Evolutionary conservation across 1,139 yeast genomes (phyloP), one percentile per base, ranked within the genome.

Genomic region (Taiozyma sp.): DNA sequence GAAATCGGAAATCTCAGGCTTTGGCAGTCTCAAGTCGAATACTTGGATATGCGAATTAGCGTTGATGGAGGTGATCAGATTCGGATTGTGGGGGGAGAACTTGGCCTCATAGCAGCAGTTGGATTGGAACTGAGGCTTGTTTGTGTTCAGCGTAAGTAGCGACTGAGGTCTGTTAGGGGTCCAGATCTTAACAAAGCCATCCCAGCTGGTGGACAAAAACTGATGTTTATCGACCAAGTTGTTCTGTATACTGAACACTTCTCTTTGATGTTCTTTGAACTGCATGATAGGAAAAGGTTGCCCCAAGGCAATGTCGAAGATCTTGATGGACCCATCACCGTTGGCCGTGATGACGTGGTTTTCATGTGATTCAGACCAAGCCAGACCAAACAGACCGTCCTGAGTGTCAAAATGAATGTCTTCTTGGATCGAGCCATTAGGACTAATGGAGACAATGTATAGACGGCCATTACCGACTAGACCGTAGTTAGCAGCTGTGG

Each of bases 331-430:
- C 0, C 98, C 98, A 68, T 93, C 99, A 2, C 99, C 99, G 57
- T 87, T 83, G 22, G 96, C 95, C 0, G 81, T 83, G 4, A 81
- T 79, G 8, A 87, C 77, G 63, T 92, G 98, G 67, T 90, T 91
- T 59, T 90, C 97, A 66, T 93, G 93, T 14, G 76, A 56, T 67
- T 93, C 98, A 52, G 93, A 87, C 98, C 98, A 93, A 1, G 95
- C 80, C 5, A 88, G 71, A 62, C 89, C 96, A 64, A 89, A 91
- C 24, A 92, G 72, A 6, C 97, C 96, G 68, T 93, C 99, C 67
- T 92, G 97, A 1, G 98, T 92, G 55, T 91, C 92, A 74, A 90
- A 92, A 16, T 77, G 70, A 5, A 78, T 72, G 50, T 81, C 84
- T 43, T 79, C 79, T 7, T 64, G 62, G 24, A 89, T 77, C 22